Evolutionary conservation across 805 yeast genomes (phyloP), one percentile per base, ranked within the genome.

Genomic region (Candida ulmi): DNA sequence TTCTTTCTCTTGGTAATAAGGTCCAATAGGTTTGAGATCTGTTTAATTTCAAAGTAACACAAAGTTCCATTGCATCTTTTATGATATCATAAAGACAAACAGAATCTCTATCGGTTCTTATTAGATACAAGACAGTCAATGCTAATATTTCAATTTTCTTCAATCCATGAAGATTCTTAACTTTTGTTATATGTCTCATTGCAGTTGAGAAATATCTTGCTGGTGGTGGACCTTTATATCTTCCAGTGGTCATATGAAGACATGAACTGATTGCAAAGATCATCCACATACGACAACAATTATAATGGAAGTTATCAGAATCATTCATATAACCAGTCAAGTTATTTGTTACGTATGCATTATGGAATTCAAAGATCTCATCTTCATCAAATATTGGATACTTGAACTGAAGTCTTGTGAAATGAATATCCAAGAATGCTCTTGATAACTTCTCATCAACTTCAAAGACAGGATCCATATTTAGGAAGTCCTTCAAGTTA

Each of bases 51-150:
- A 68, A 41, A 25, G 47, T 39, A n/a, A 61, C 55, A 48, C 76
- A 73, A 11, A 73, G 56, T 17, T 60, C 55, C 68, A 76, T 66
- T 6, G 80, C 71, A 50, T 77, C 81, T 27, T 66, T 62, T 26
- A 78, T 68, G 33, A 78, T 72, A 17, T 70, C 71, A 50, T 73
- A 76, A 12, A 77, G 61, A 11, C 72, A 72, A 23, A 69, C 64
- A 6, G 83, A 68, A 50, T 80, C 85, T 37, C 72, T 65, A 48
- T 80, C 85, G 2, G 83, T 76, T 52, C 85, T 63, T 38, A 78
- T 72, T 38, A 79, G 60, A 42, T 78, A 77, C 17, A 76, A 64
- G 8, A 78, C 74, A 11, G 78, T 59, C 36, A 79, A 50, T 2
- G 78, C 62, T 31, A 76, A 55, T 5, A 78, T 63, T 54, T 78